Evolutionary conservation across 352 stramenopile species (phyloP), one percentile per base, ranked within the genome.

Genomic region (Phytophthora syringae): DNA sequence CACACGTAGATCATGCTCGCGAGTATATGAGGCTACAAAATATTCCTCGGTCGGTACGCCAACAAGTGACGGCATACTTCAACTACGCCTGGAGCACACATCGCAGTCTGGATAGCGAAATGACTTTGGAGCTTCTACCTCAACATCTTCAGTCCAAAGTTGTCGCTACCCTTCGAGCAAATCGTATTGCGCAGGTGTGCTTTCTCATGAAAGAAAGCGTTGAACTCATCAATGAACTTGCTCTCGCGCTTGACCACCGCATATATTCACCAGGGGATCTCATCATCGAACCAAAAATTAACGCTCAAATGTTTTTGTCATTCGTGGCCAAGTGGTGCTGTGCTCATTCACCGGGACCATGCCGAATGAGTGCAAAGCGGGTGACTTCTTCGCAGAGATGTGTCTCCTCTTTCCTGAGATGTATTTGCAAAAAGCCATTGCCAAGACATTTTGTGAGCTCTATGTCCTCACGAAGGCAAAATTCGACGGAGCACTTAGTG

Each of bases 261-360:
- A 77, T 89, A 1, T 90, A 90, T 40, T 81, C 82, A 7, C 84
- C 84, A 0, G 69, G 62, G 15, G 84, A 92, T 30, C 74, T 67
- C n/a, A 84, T 92, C 28, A 90, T 88, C 16, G 78, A 92, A 50
- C 81, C 79, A 2, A 92, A 92, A 28, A 67, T 86, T 24, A 92
- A 89, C 34, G 77, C 80, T n/a, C 82, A 88, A 57, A 90, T 90
- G 84, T 92, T 87, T 52, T 92, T 90, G 80, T 90, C 5, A 84
- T 89, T 21, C 80, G 68, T 7, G 84, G 84, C 15, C 77, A 75
- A 5, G 82, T 92, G 12, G 34, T 83, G 13, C 30, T 90, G 0
- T 79, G 69, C 0, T 63, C 67, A 7, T 82, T 87, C 25, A 76
- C 87, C 21, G 79, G 79, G 0, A 72, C 62, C 0, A 59, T 67